Percentiles rank a stretch among this genome's conserved stretches.
These are phyloP conservation scores for Candida frijolesensis DNA, from an alignment of 1,139 yeast species.

Conservation along the genomic window DNA sequence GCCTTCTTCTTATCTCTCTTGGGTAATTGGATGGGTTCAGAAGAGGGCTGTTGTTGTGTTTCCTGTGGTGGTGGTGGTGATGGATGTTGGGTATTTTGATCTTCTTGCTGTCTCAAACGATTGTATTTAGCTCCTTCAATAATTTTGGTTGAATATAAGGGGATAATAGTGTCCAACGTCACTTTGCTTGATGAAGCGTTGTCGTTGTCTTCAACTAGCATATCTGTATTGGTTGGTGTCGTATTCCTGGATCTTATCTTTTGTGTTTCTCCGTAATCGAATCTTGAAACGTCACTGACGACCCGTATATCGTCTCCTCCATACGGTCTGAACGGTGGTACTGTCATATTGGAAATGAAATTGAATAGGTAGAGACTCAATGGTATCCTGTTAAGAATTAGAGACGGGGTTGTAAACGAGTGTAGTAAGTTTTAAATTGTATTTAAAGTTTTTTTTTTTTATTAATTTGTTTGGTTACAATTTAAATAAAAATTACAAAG, in stretches of 20 bases:
- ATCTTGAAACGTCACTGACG: slow-evolving; percentile 34
- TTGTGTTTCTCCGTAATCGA: slow-evolving; percentile 28
- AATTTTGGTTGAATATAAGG: slow-evolving; percentile 16
- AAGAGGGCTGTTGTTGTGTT: neutral
- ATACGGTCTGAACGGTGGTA: slow-evolving; percentile 23
- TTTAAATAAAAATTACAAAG: neutral
- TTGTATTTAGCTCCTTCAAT: slow-evolving; percentile 9
- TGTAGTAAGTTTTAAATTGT: too few species aligned
- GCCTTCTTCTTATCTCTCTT: slow-evolving; percentile 1
- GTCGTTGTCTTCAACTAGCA: slow-evolving; percentile 10
- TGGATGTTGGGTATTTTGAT: slow-evolving; percentile 6
- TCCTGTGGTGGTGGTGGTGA: slow-evolving; percentile 2
- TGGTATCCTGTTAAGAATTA: neutral
- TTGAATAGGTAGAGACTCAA: neutral
- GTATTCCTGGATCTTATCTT: slow-evolving; percentile 29
- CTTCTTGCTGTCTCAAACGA: slow-evolving; percentile 2
- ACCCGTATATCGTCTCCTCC: slow-evolving; percentile 26
- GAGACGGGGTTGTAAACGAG: neutral
- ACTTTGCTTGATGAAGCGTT: slow-evolving; percentile 16
- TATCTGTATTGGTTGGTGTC: slow-evolving; percentile 27
- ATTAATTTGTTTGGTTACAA: neutral
- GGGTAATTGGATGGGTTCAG: neutral
- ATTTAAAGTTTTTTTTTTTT: too few species aligned
- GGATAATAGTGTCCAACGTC: slow-evolving; percentile 19
- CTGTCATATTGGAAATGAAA: slow-evolving; percentile 1